Evolutionary conservation across 2,329 filamentous ascomycete genomes (phyloP), one percentile per base, ranked within the genome.

Genomic region (Hymenoscyphus albidus): DNA sequence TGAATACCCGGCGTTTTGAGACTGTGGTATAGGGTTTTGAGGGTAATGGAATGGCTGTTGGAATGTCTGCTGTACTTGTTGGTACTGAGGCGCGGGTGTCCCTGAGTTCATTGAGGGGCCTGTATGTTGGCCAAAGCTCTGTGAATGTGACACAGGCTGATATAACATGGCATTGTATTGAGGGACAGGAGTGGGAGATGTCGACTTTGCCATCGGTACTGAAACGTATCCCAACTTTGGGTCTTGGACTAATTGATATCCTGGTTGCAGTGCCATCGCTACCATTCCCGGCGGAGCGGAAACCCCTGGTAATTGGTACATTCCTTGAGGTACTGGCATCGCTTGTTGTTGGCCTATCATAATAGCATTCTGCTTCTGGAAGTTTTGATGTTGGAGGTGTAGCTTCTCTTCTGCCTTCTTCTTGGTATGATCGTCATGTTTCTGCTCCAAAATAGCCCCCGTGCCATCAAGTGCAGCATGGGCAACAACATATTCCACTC

Each of bases 401-500:
- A 77, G 71, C 57, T 76, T 77, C 18, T 65, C 27, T 0, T 76
- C 71, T 48, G 75, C 75, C 64, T 77, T 78, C 65, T 76, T 77
- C 68, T 75, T 76, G 7, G 73, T 63, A 62, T 74, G 74, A 5
- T 67, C 69, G 0, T 75, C 77, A 38, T 79, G 76, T 0, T 71
- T 71, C 59, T 79, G 74, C 39, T 79, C 78, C 1, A 76, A 62
- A 0, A 71, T 72, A 69, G 78, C 72, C 0, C 76, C 78, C 1
- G 73, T 73, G 0, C 73, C 76, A 58, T 79, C 78, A 1, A 79
- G 68, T 1, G 76, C 76, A 3, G 73, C 72, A 62, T 79, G 77
- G 5, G 73, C 74, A 1, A 74, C 74, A 2, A 76, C 76, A 1
- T 75, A 73, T 27, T 79, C 77, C 18, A 71, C 74, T 0, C 77